Conservation (phyloP, 2,329 filamentous ascomycete species). For the Talaromyces sp. region DNA sequence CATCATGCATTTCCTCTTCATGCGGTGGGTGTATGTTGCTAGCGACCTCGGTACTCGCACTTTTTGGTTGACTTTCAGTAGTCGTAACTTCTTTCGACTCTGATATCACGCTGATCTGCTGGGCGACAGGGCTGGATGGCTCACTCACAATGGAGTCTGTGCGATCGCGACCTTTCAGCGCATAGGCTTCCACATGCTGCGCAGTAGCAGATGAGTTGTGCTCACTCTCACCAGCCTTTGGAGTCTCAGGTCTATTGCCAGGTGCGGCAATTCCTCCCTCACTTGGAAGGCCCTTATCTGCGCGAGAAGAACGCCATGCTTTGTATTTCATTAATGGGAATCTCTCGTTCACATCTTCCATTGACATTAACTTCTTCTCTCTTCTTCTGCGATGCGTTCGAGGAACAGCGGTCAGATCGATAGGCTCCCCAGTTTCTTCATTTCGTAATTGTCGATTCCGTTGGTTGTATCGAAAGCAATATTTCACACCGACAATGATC, state of each 20-base stretch:
- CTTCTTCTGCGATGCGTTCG: conserved; percentile 78
- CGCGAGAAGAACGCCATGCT: conserved; percentile 79
- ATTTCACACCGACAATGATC: conserved; percentile 99
- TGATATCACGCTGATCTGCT: conserved; percentile 16
- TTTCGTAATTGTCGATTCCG: conserved; percentile 75
- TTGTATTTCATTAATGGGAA: conserved; percentile 98
- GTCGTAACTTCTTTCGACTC: conserved; percentile 12
- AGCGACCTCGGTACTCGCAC: conserved; percentile 10
- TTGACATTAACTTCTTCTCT: conserved; percentile 98
- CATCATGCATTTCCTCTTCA: conserved; percentile 6
- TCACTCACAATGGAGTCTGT: conserved; percentile 21
- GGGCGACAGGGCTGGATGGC: conserved; percentile 20
- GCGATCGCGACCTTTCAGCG: conserved; percentile 23
- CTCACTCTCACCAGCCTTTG: conserved; percentile 61
- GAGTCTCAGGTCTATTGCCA: conserved; percentile 65
- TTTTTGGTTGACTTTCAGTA: not conserved
- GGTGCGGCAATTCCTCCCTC: conserved; percentile 76
- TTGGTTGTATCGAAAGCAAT: conserved; percentile 97
- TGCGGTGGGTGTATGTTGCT: not conserved
- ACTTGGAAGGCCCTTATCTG: conserved; percentile 76
- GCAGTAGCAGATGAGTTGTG: conserved; percentile 21
- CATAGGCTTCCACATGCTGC: conserved; percentile 23
- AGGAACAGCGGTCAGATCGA: conserved; percentile 81
- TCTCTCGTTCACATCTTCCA: conserved; percentile 97
- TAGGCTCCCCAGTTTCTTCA: conserved; percentile 79